These are phyloP conservation scores for Microsporum canis DNA, from an alignment of 2,329 filamentous ascomycete genomes.

Conservation along the genomic window DNA sequence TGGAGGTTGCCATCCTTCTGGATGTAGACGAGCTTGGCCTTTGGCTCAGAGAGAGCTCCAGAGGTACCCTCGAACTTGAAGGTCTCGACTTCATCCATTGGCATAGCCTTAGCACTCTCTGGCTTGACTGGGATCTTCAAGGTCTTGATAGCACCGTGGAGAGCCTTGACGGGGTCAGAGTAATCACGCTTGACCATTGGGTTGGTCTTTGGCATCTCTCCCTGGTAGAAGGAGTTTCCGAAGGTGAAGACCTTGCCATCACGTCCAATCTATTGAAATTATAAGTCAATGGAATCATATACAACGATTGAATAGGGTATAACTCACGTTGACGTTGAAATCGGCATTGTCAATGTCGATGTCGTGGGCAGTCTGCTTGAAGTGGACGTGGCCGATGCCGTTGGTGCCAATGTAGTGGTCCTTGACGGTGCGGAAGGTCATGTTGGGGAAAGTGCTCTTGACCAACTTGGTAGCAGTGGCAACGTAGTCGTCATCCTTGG, in stretches of 20 bases:
- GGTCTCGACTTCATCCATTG: constrained; percentile 8
- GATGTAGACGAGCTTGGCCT: constrained; percentile 10
- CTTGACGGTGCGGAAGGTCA: constrained; percentile 10
- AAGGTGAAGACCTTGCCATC: constrained; percentile 13
- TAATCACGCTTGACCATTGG: constrained; percentile 8
- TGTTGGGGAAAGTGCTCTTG: constrained; percentile 7
- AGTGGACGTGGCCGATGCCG: constrained; percentile 12
- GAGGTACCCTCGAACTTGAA: constrained; percentile 12
- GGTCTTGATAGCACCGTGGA: constrained; percentile 8
- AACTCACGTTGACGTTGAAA: constrained; percentile 14
- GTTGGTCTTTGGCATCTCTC: constrained; percentile 10
- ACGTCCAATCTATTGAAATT: constrained; percentile 8
- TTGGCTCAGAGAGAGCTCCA: constrained; percentile 10
- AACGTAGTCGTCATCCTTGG: constrained; percentile 8
- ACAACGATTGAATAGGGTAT: background rate
- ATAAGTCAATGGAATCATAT: background rate
- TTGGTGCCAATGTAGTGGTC: constrained; percentile 13
- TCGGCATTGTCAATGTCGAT: constrained; percentile 12
- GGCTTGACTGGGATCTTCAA: constrained; percentile 10
- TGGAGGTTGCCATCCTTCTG: constrained; percentile 10
- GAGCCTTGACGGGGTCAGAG: constrained; percentile 10
- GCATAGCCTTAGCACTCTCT: constrained; percentile 8
- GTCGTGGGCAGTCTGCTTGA: constrained; percentile 11
- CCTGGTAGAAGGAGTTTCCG: constrained; percentile 11
- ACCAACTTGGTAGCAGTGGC: constrained; percentile 9